Evolutionary conservation across 192 early-diverging fungal genomes (phyloP).

Genomic region (Linnemannia elongata): DNA sequence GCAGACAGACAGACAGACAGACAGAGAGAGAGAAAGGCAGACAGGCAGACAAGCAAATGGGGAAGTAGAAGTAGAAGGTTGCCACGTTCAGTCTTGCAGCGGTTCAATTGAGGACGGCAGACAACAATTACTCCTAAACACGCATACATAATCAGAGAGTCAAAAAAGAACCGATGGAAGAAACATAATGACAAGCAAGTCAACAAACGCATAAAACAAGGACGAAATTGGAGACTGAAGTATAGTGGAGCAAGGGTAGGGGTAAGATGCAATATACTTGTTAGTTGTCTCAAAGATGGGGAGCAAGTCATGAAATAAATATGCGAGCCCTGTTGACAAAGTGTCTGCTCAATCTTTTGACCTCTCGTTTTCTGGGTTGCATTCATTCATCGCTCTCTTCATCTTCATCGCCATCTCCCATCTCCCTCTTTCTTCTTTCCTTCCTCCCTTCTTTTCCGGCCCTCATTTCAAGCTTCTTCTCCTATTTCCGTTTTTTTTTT

Average conservation of each 20-base stretch:
- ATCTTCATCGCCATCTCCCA: not conserved
- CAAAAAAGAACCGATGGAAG: conserved; percentile 7
- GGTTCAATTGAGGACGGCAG: too few relatives aligned
- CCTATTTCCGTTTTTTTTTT: too few relatives aligned
- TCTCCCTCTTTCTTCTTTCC: not conserved
- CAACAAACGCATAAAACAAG: not conserved
- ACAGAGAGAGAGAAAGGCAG: not conserved
- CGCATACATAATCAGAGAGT: not conserved
- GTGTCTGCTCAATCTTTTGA: too few relatives aligned
- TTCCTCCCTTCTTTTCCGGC: too few relatives aligned
- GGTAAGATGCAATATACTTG: not conserved
- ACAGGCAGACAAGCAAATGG: not conserved
- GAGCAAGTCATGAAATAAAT: too few relatives aligned
- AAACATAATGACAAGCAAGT: not conserved
- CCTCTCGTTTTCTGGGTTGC: not conserved
- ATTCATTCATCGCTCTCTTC: not conserved
- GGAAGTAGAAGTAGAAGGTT: not conserved
- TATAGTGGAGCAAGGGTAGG: too few relatives aligned
- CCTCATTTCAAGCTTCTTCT: too few relatives aligned
- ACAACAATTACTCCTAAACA: not conserved
- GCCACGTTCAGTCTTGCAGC: too few relatives aligned
- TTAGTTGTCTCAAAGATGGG: too few relatives aligned
- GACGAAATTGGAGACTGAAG: not conserved
- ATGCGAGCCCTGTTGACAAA: too few relatives aligned
- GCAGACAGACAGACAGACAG: not conserved